Evolutionary conservation across 306 rosid genomes (phyloP).

Genomic region (Prunus dulcis): DNA sequence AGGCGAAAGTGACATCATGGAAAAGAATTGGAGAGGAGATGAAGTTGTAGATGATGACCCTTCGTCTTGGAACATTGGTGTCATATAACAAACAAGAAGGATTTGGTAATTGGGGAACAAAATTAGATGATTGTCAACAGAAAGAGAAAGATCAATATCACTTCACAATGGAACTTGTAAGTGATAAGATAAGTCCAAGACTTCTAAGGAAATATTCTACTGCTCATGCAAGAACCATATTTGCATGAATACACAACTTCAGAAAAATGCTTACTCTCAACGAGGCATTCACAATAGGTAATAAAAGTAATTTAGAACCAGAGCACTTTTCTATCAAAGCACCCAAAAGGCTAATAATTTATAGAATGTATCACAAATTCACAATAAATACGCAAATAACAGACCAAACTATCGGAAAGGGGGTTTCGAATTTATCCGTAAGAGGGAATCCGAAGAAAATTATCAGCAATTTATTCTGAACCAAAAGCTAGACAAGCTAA

Average conservation of each 20-base stretch:
- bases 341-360: neutral
- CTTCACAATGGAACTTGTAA: constrained; percentile 6
- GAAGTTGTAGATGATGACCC: constrained; percentile 65
- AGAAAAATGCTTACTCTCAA: neutral
- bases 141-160: neutral
- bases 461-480: constrained; percentile 19
- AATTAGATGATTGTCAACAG: neutral
- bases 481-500: constrained; percentile 14
- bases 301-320: neutral
- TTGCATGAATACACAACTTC: neutral
- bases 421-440: constrained; percentile 4
- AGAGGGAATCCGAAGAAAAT: neutral
- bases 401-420: neutral
- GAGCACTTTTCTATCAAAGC: neutral
- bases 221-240: constrained; percentile 1
- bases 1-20: constrained; percentile 67
- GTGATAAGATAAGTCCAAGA: neutral
- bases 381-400: constrained; percentile 19
- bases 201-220: constrained; percentile 2
- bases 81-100: constrained; percentile 35
- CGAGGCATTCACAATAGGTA: neutral
- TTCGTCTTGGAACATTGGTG: constrained; percentile 64
- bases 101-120: constrained; percentile 27
- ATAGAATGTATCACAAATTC: neutral
- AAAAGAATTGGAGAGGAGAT: constrained; percentile 55